Percentiles rank a stretch among this genome's conserved stretches.
Conservation (phyloP, 129 eudicot species). For the Scalesia atractyloides region DNA sequence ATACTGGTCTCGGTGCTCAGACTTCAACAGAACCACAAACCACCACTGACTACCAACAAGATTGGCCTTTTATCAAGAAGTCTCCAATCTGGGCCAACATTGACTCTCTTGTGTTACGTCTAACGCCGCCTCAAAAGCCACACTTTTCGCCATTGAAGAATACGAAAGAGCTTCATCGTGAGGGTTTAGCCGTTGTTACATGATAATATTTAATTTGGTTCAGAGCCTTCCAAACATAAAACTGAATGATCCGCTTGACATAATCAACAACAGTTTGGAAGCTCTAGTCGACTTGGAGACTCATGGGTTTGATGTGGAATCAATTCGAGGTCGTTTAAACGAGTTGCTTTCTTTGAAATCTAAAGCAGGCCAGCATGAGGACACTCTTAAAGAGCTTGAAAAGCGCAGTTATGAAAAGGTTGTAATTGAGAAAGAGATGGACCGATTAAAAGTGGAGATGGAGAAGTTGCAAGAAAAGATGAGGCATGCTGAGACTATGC, state of each 20-base stretch:
- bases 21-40: background rate
- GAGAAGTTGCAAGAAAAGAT: slow-evolving; percentile 17
- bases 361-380: slow-evolving; percentile 4
- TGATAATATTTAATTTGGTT: too few relatives aligned
- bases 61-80: slow-evolving; percentile 31
- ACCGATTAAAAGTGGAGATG: slow-evolving; percentile 3
- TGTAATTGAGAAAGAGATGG: slow-evolving; percentile 1
- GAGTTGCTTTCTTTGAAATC: slow-evolving; percentile 23
- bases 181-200: slow-evolving; percentile 55
- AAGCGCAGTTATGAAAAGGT: slow-evolving; percentile 16
- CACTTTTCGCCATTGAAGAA: slow-evolving; percentile 17
- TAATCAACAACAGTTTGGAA: slow-evolving; percentile 24
- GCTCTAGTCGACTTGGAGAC: slow-evolving; percentile 31
- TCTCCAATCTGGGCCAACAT: slow-evolving; percentile 38
- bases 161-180: slow-evolving; percentile 1
- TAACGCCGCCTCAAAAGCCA: slow-evolving; percentile 32
- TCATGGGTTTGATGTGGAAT: slow-evolving; percentile 41
- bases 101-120: slow-evolving; percentile 27
- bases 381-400: background rate
- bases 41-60: slow-evolving; percentile 15
- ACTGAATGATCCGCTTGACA: slow-evolving; percentile 20
- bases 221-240: slow-evolving; percentile 17
- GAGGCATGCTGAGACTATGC: background rate
- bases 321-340: slow-evolving; percentile 18
- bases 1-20: background rate